These are phyloP conservation scores for Picochlorum sp. DNA, from an alignment of 139 green algal species.

Conservation along the genomic window DNA sequence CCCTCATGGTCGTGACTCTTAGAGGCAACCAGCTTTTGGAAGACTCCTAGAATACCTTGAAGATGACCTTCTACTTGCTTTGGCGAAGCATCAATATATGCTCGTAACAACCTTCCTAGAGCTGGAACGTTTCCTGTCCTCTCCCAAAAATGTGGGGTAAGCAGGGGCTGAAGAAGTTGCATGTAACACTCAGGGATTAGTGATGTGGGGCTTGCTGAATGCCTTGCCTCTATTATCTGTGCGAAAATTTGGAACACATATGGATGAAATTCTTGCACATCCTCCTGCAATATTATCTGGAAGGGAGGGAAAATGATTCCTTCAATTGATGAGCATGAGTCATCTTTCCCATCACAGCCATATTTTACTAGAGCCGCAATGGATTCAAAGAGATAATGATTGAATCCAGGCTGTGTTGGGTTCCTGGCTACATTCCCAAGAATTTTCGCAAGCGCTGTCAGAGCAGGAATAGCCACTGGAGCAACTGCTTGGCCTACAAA, in stretches of 20 bases:
- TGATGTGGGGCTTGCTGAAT: not conserved
- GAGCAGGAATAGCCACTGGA: slow-evolving; percentile 39
- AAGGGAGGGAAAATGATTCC: slow-evolving; percentile 87
- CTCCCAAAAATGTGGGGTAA: slow-evolving; percentile 86
- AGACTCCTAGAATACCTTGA: slow-evolving; percentile 76
- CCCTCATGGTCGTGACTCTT: slow-evolving; percentile 84
- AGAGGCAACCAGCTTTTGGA: slow-evolving; percentile 83
- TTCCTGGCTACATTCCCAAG: slow-evolving; percentile 85
- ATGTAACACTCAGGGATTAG: slow-evolving; percentile 64
- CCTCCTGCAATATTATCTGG: slow-evolving; percentile 73
- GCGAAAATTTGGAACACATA: slow-evolving; percentile 90
- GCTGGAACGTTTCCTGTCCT: slow-evolving; percentile 83
- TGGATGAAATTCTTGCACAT: slow-evolving; percentile 57
- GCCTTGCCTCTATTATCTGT: slow-evolving; percentile 81
- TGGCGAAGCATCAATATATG: slow-evolving; percentile 63
- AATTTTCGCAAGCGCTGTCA: slow-evolving; percentile 46
- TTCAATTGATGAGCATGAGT: slow-evolving; percentile 53
- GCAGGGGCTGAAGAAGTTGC: slow-evolving; percentile 72
- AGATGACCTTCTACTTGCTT: slow-evolving; percentile 65
- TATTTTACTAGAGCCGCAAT: slow-evolving; percentile 77
- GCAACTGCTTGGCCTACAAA: slow-evolving; percentile 57
- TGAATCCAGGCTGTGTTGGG: slow-evolving; percentile 88
- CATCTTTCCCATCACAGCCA: slow-evolving; percentile 9
- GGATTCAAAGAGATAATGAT: slow-evolving; percentile 96
- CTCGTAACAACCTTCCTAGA: slow-evolving; percentile 81